Base-by-base conservation (phyloP, 116 monocot species). In the Papilionanthe hybrid region DNA sequence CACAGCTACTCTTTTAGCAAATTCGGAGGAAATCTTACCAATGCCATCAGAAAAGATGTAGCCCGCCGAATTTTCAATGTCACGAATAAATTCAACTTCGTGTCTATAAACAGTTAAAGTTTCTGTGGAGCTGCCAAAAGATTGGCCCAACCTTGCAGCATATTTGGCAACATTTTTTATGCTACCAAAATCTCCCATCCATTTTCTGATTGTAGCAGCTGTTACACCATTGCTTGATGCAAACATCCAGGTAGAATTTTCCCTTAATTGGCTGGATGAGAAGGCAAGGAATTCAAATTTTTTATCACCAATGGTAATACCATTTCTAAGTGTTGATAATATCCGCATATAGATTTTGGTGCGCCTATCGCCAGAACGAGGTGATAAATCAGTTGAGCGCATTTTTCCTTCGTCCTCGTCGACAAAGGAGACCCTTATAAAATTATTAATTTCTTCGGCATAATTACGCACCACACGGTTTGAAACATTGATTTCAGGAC, bases 281-380 rank as follows among this genome's bases (percentile, higher is more conserved):
- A 96, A 96, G n/a, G 91, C 96, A 53, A 94, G 92, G 78, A 94
- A 96, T 18, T 96, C 93, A 81, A 96, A 96, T 71, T 89, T 92
- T 84, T 93, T 96, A 55, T 86, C 86, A 23, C 93, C 93, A 55
- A 96, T 55, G 73, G 67, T 10, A 49, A 96, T 93, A 48, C 96
- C 96, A 79, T 92, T 88, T 81, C 57, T 82, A 25, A 96, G 77
- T 42, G 80, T 84, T 63, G 86, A 86, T 49, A 92, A 63, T 88
- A 90, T 88, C 79, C 93, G 92, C 8, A 53, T 27, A 72, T 96
- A 96, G 81, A 96, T 80, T 49, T 82, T 72, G 20, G 96, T 93
- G 23, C 41, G 86, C n/a, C 55, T 91, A 53, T 58, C 73, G 79
- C n/a, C 42, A 77, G 49, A 55, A 57, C 90, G 88, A 32, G 89